Conservation (phyloP, 2,329 filamentous ascomycete species). For the Cadophora gregata region DNA sequence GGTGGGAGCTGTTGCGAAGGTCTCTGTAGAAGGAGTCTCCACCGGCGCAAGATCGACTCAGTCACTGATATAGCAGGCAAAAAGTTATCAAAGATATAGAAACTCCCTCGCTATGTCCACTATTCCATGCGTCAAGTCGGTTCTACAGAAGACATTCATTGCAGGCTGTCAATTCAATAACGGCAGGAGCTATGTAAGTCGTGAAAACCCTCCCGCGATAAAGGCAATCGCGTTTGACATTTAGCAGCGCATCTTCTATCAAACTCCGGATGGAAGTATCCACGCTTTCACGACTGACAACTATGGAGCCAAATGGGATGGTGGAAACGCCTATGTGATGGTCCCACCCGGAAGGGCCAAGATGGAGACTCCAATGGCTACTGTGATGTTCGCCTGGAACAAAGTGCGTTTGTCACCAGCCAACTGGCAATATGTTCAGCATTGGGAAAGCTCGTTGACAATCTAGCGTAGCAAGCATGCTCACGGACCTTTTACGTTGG, state of each 20-base stretch:
- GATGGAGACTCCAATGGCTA: neutral
- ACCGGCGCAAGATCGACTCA: no score
- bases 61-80: no score
- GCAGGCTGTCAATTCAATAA: neutral
- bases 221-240: no score
- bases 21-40: no score
- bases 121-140: neutral
- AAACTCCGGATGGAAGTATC: neutral
- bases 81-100: no score
- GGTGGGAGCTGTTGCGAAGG: no score
- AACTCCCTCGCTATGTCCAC: neutral
- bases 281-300: neutral
- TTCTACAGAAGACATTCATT: neutral
- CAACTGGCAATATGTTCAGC: neutral
- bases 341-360: neutral
- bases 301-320: neutral
- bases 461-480: neutral
- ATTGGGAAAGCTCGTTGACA: neutral
- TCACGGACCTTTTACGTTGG: neutral
- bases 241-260: neutral
- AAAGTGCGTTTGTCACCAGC: neutral
- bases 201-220: neutral
- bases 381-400: neutral
- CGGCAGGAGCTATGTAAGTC: slow-evolving; percentile 3
- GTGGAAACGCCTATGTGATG: neutral